A percentile compares a stretch with the other conserved stretches of the same genome.
Evolutionary conservation across 2,329 filamentous ascomycete species (phyloP).

Genomic region (Colletotrichum theobromicola): DNA sequence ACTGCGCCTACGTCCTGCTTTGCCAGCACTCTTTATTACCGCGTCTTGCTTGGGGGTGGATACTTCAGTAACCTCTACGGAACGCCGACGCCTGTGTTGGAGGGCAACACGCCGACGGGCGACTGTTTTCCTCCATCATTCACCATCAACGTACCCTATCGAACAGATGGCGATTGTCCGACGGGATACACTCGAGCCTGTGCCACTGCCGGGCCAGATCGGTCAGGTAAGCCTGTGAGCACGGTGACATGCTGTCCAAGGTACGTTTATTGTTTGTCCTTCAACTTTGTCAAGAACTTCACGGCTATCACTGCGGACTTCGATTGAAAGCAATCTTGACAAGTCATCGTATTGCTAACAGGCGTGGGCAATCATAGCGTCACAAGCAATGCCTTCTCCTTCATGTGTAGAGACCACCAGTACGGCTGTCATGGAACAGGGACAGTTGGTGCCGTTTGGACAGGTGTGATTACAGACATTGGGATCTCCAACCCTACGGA

Average conservation of each 20-base stretch:
- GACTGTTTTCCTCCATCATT: constrained; percentile 12
- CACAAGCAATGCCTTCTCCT: constrained; percentile 4
- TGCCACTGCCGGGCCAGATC: neutral
- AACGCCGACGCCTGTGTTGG: constrained; percentile 16
- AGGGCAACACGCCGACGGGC: constrained; percentile 6
- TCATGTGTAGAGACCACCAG: constrained; percentile 9
- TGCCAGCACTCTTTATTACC: neutral
- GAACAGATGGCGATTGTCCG: constrained; percentile 11
- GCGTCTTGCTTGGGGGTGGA: neutral
- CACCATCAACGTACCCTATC: constrained; percentile 3
- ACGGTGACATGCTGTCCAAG: constrained; percentile 21
- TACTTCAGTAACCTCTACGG: constrained; percentile 19
- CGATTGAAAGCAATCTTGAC: no score
- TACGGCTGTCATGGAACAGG: constrained; percentile 12
- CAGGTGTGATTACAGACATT: constrained; percentile 4
- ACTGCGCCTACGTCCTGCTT: constrained; percentile 17
- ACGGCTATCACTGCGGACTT: no score
- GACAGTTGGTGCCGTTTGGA: neutral
- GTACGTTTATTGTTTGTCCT: no score
- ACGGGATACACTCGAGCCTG: constrained; percentile 16
- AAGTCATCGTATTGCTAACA: no score
- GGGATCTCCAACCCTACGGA: no score
- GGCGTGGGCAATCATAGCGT: neutral
- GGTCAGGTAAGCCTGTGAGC: neutral
- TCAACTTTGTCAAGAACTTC: no score